These are phyloP conservation scores for Russula compacta DNA, from an alignment of 768 basidiomycete species.

Conservation along the genomic window DNA sequence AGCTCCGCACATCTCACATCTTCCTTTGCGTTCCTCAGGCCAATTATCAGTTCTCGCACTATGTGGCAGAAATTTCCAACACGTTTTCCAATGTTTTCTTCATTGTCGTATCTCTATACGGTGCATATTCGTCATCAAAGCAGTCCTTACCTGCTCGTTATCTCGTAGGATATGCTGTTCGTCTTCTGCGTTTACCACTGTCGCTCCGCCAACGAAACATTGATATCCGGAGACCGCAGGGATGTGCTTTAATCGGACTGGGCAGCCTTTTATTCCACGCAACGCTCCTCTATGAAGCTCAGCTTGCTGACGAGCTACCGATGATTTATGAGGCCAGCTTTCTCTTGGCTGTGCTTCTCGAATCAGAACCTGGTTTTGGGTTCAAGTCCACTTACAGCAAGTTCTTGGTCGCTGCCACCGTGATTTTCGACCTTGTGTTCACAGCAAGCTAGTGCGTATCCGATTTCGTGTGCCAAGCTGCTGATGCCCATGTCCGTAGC, in stretches of 20 bases:
- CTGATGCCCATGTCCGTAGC: constrained; percentile 29
- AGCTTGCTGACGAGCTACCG: constrained; percentile 74
- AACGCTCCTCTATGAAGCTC: constrained; percentile 64
- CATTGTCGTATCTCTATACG: constrained; percentile 45
- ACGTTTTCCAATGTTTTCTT: constrained; percentile 58
- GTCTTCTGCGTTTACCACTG: constrained; percentile 3
- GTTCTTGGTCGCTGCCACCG: constrained; percentile 30
- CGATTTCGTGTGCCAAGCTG: neutral
- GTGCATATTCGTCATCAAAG: constrained; percentile 24
- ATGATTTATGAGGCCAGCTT: constrained; percentile 70
- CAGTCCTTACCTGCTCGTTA: constrained; percentile 33
- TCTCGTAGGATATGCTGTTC: constrained; percentile 27
- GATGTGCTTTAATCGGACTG: constrained; percentile 59
- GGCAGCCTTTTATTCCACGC: constrained; percentile 77
- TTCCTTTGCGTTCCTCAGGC: constrained; percentile 31
- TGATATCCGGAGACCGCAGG: constrained; percentile 30
- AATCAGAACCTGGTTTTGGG: constrained; percentile 43
- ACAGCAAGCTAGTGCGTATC: constrained; percentile 63
- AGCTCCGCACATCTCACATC: neutral
- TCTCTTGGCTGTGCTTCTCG: constrained; percentile 51
- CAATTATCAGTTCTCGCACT: constrained; percentile 71
- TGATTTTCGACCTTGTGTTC: constrained; percentile 51
- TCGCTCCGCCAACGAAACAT: neutral
- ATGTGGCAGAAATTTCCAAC: constrained; percentile 69
- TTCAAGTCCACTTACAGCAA: constrained; percentile 32